Evolutionary conservation across 495 filamentous ascomycete genomes (phyloP), one percentile per base, ranked within the genome.

Genomic region (Penicillium paradoxum): DNA sequence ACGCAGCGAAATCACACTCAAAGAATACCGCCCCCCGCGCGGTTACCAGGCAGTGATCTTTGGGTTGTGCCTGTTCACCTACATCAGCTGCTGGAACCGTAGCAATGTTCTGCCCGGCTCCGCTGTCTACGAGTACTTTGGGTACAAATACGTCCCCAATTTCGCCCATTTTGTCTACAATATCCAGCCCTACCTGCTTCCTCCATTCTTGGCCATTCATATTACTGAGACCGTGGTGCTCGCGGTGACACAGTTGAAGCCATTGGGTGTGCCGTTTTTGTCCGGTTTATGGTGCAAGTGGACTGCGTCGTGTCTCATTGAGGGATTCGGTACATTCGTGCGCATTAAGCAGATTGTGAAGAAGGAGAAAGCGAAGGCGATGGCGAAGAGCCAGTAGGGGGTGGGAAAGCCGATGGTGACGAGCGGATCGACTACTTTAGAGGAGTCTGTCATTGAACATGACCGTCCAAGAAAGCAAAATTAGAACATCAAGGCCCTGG

Each of bases 251-350:
- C 34, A 37, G 6, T 37, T 37, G 34, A 37, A 37, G 34, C 34
- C 34, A 60, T 76, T 86, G 67, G 71, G 70, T 3, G 80, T 89
- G n/a, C 64, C 70, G 21, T 57, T 73, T 27, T 63, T 73, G 9
- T 78, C 75, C 25, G 36, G 48, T 32, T 44, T 83, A 44, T 91
- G 86, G 85, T 82, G 76, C 69, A 58, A 61, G 36, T 91, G 87
- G 87, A 56, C 82, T 18, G 53, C 61, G 14, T 77, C 73, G 27
- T 73, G 66, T 37, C 77, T 85, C 43, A 59, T 87, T 10, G 87
- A 90, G 59, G 87, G 87, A 0, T 64, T 73, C 44, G 72, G 67
- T 13, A 62, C 72, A 36, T 79, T 79, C 50, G 36, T 64, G 59
- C 75, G 86, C 48, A 82, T 88, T 62, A 74, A 79, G 63, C 56